Evolutionary conservation across 257 asterid genomes (phyloP).

Genomic region (Catharanthus roseus): DNA sequence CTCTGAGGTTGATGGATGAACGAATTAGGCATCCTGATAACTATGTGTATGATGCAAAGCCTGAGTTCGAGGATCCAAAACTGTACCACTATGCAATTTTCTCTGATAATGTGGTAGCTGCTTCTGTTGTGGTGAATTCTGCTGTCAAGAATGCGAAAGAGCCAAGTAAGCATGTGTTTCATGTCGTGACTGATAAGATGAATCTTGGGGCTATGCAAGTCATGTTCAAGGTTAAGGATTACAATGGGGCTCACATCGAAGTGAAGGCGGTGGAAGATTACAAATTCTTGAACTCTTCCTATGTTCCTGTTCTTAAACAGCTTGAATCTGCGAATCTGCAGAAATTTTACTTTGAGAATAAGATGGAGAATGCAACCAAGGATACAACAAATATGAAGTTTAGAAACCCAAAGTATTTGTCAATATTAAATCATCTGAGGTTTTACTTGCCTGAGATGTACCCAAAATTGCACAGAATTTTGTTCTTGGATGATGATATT

Average conservation of each 20-base stretch:
- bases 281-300: constrained; percentile 42
- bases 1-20: constrained; percentile 49
- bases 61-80: constrained; percentile 42
- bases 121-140: constrained; percentile 54
- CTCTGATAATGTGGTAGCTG: constrained; percentile 50
- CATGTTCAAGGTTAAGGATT: constrained; percentile 42
- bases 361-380: constrained; percentile 44
- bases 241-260: constrained; percentile 37
- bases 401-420: constrained; percentile 37
- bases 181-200: constrained; percentile 52
- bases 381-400: constrained; percentile 41
- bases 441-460: constrained; percentile 44
- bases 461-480: constrained; percentile 36
- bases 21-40: constrained; percentile 33
- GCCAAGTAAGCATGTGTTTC: constrained; percentile 53
- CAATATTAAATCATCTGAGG: constrained; percentile 39
- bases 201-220: constrained; percentile 61
- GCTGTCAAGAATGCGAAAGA: constrained; percentile 43
- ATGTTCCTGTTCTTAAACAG: constrained; percentile 39
- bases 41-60: constrained; percentile 40
- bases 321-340: constrained; percentile 35
- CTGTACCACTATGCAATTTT: constrained; percentile 53
- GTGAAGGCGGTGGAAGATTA: constrained; percentile 47
- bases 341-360: constrained; percentile 39
- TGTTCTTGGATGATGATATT: constrained; percentile 45